Conservation (phyloP, 1,139 yeast genomes). For the Geotrichum reessii region DNA sequence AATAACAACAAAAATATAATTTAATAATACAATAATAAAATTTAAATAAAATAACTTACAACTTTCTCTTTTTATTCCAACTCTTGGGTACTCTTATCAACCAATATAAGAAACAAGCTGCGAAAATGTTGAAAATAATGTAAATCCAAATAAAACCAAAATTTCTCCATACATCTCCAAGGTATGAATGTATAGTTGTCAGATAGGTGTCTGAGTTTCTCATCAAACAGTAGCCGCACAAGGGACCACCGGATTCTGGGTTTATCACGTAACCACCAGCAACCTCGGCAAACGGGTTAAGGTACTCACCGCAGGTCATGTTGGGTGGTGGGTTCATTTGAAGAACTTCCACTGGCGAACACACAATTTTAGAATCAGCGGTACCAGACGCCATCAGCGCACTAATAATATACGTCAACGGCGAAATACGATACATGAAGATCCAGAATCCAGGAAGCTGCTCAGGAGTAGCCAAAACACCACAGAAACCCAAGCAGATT, state of each 20-base stretch:
- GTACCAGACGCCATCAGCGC: conserved; percentile 50
- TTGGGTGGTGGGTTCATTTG: conserved; percentile 54
- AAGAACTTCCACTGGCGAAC: conserved; percentile 48
- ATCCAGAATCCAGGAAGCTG: conserved; percentile 57
- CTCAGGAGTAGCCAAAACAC: conserved; percentile 62
- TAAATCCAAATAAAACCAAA: conserved; percentile 51
- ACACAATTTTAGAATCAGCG: conserved; percentile 52
- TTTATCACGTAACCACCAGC: conserved; percentile 51
- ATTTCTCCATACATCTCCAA: conserved; percentile 52
- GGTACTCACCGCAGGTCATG: conserved; percentile 53
- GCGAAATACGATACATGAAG: conserved; percentile 68
- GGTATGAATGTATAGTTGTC: conserved; percentile 42
- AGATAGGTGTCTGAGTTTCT: conserved; percentile 51
- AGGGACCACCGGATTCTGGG: conserved; percentile 45
- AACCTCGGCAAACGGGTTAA: conserved; percentile 38
- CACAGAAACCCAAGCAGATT: conserved; percentile 69
- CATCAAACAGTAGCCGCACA: conserved; percentile 57
- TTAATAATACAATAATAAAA: no score
- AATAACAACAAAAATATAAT: no score
- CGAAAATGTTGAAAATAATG: conserved; percentile 47
- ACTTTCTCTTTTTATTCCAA: conserved; percentile 1
- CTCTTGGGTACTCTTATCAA: conserved; percentile 65
- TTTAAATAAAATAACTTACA: not conserved
- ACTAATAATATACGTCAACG: conserved; percentile 61
- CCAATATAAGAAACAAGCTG: conserved; percentile 59